A percentile compares a stretch with the other conserved stretches of the same genome.
These are phyloP conservation scores for Solanum sejunctum DNA, from an alignment of 257 asterid genomes.

Conservation along the genomic window DNA sequence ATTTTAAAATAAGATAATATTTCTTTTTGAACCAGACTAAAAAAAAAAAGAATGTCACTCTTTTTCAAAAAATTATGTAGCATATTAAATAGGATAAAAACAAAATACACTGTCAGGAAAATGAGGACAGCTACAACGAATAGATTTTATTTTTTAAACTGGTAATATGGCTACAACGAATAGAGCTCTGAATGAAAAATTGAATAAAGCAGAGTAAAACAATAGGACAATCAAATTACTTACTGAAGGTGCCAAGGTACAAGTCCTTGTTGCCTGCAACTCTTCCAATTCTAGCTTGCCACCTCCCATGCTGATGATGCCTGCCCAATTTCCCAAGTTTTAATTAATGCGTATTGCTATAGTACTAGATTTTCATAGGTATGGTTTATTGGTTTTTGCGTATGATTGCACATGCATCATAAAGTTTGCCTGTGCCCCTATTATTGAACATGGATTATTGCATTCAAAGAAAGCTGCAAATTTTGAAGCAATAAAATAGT, in stretches of 20 bases:
- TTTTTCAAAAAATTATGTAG: neutral
- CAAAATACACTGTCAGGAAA: neutral
- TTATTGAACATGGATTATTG: slow-evolving; percentile 10
- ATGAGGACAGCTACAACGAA: neutral
- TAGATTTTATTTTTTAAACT: too few species aligned
- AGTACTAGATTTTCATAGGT: slow-evolving; percentile 6
- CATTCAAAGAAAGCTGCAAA: slow-evolving; percentile 12
- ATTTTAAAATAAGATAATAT: too few species aligned
- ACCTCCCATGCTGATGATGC: slow-evolving; percentile 92
- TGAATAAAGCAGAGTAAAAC: neutral
- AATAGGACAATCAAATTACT: slow-evolving; percentile 13
- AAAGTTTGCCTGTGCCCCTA: slow-evolving; percentile 11
- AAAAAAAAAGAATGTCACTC: neutral
- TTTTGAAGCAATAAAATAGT: neutral
- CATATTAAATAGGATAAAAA: neutral
- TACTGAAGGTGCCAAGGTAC: slow-evolving; percentile 97
- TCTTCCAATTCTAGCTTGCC: slow-evolving; percentile 96
- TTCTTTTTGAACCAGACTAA: too few species aligned
- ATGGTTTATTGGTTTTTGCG: neutral
- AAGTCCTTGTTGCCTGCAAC: slow-evolving; percentile 97
- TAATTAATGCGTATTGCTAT: neutral
- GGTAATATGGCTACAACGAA: neutral
- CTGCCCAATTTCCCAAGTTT: slow-evolving; percentile 22
- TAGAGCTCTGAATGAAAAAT: neutral
- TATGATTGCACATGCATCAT: slow-evolving; percentile 14